Evolutionary conservation across 1,139 yeast genomes (phyloP).

Genomic region (Pichia sp.): DNA sequence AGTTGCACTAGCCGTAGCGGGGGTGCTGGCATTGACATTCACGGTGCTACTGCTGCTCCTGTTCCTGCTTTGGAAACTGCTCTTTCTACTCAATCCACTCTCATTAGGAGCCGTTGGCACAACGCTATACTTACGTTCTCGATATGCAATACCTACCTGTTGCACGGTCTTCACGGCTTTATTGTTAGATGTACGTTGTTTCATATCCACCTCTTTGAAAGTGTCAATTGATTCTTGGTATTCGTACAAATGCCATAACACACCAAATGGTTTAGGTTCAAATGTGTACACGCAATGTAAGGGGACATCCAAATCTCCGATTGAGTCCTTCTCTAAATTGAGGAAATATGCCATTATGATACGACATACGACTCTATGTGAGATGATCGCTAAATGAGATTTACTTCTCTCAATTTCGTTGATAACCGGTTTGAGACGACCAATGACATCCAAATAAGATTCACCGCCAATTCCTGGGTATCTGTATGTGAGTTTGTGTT

Average conservation of each 20-base stretch:
- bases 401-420: constrained; percentile 90
- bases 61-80: constrained; percentile 7
- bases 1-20: too few species aligned
- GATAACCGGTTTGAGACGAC: constrained; percentile 80
- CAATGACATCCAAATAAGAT: constrained; percentile 86
- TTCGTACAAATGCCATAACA: constrained; percentile 84
- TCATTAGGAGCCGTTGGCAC: constrained; percentile 60
- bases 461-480: constrained; percentile 99
- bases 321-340: constrained; percentile 74
- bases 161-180: constrained; percentile 44
- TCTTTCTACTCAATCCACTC: constrained; percentile 4
- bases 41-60: too few species aligned
- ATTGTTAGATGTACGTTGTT: constrained; percentile 43
- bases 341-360: constrained; percentile 82
- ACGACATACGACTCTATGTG: constrained; percentile 88
- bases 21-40: too few species aligned
- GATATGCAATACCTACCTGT: constrained; percentile 60
- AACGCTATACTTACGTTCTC: constrained; percentile 61
- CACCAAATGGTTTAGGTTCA: constrained; percentile 93
- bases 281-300: constrained; percentile 82
- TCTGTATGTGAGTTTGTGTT: constrained; percentile 72
- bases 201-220: constrained; percentile 70
- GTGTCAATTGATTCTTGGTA: constrained; percentile 73
- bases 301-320: constrained; percentile 90
- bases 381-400: constrained; percentile 74